Evolutionary conservation across 2,329 filamentous ascomycete genomes (phyloP).

Genomic region (Talaromyces marneffei): DNA sequence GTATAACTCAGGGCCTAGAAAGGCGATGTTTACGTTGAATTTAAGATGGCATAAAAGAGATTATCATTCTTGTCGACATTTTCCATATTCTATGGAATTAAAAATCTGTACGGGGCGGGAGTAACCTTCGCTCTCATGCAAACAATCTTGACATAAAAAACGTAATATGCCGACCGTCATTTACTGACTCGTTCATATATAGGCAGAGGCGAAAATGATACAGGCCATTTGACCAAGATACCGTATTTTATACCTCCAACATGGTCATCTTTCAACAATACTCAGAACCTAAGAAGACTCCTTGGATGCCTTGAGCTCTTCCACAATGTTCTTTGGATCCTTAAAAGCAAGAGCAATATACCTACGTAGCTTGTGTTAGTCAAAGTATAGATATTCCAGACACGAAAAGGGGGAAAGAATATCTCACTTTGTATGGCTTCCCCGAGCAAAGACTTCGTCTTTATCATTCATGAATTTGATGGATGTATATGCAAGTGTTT

Average conservation of each 20-base stretch:
- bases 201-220: not conserved
- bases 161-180: not conserved
- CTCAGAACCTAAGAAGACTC: not conserved
- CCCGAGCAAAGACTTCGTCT: slow-evolving; percentile 56
- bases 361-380: slow-evolving; percentile 25
- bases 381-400: not conserved
- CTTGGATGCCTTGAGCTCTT: slow-evolving; percentile 46
- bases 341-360: slow-evolving; percentile 58
- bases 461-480: slow-evolving; percentile 57
- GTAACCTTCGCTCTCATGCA: not conserved
- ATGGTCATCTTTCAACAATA: not conserved
- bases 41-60: no score
- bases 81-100: not conserved
- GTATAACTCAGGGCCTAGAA: not conserved
- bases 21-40: not conserved
- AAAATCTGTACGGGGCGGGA: not conserved
- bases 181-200: not conserved
- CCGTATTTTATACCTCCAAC: not conserved
- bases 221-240: not conserved
- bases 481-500: slow-evolving; percentile 59
- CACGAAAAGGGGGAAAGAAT: not conserved
- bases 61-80: not conserved
- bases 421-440: slow-evolving; percentile 60
- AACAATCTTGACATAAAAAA: not conserved
- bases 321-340: slow-evolving; percentile 56